A percentile compares a stretch with the other conserved stretches of the same genome.
These are phyloP conservation scores for Penicillium polonicum DNA, from an alignment of 2,329 filamentous ascomycete species.

Conservation along the genomic window DNA sequence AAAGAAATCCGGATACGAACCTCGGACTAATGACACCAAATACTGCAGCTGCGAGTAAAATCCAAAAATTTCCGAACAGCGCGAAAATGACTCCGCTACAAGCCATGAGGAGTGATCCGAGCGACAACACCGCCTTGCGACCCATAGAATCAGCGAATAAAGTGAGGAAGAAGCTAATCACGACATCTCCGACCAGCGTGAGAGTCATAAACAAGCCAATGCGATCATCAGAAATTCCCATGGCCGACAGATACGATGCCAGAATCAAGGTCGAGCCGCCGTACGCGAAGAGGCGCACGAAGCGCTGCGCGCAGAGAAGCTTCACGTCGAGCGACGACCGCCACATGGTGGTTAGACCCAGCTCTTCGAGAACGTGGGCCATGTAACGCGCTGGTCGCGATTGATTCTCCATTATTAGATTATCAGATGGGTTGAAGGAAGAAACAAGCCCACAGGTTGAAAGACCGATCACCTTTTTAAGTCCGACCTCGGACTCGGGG, in stretches of 20 bases:
- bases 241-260: slow-evolving; percentile 59
- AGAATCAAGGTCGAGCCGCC: slow-evolving; percentile 61
- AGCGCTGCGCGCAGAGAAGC: slow-evolving; percentile 42
- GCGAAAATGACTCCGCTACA: slow-evolving; percentile 57
- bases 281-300: slow-evolving; percentile 62
- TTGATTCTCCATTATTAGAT: slow-evolving; percentile 3
- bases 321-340: slow-evolving; percentile 39
- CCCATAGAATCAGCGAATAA: slow-evolving; percentile 61
- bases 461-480: neutral
- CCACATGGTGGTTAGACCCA: slow-evolving; percentile 41
- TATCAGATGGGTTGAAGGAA: neutral
- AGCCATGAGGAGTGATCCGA: slow-evolving; percentile 58
- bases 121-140: slow-evolving; percentile 53
- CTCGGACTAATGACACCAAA: slow-evolving; percentile 62
- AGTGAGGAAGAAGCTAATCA: slow-evolving; percentile 57
- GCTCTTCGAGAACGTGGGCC: slow-evolving; percentile 27
- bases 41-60: slow-evolving; percentile 58
- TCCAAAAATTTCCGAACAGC: slow-evolving; percentile 58
- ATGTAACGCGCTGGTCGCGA: slow-evolving; percentile 10
- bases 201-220: slow-evolving; percentile 67
- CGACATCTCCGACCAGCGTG: slow-evolving; percentile 61
- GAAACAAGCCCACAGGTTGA: neutral
- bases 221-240: slow-evolving; percentile 56
- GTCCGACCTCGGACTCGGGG: slow-evolving; percentile 1
- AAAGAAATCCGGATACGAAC: slow-evolving; percentile 22